phyloP scores from a whole-genome alignment of 768 basidiomycete genomes.

The Astraeus odoratus region DNA sequence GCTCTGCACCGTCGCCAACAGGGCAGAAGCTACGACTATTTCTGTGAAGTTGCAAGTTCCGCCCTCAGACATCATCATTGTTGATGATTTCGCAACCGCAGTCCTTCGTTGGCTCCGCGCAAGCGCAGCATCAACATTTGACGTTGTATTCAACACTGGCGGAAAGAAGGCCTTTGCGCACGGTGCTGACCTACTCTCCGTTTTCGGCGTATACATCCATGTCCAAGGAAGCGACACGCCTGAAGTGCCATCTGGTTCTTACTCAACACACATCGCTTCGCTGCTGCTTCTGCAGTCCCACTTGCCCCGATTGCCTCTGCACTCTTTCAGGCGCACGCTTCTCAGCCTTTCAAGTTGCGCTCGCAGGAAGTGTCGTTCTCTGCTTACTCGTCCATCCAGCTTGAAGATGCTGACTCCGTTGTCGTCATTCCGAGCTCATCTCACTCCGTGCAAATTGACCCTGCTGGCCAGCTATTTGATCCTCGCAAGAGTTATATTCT shows the following conservation, averaged over 20 bases:
- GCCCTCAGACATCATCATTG: constrained; percentile 5
- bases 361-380: constrained; percentile 6
- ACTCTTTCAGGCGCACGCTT: constrained; percentile 14
- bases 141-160: constrained; percentile 20
- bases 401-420: constrained; percentile 7
- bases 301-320: constrained; percentile 14
- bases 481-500: constrained; percentile 22
- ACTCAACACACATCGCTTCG: constrained; percentile 13
- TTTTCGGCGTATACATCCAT: constrained; percentile 21
- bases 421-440: constrained; percentile 13
- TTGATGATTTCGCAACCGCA: constrained; percentile 10
- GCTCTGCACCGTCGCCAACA: constrained; percentile 15
- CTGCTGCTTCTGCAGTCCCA: constrained; percentile 13
- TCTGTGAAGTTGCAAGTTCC: constrained; percentile 10
- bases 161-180: constrained; percentile 10
- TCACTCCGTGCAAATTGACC: constrained; percentile 14
- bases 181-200: constrained; percentile 16
- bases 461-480: constrained; percentile 23
- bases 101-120: constrained; percentile 10
- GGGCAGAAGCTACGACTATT: constrained; percentile 11
- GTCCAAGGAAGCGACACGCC: constrained; percentile 11
- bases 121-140: constrained; percentile 11
- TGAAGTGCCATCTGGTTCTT: constrained; percentile 14
- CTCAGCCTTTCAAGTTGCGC: constrained; percentile 6
- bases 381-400: constrained; percentile 1